phyloP scores from a whole-genome alignment of 495 filamentous ascomycete genomes.

The Daldinia decipiens region DNA sequence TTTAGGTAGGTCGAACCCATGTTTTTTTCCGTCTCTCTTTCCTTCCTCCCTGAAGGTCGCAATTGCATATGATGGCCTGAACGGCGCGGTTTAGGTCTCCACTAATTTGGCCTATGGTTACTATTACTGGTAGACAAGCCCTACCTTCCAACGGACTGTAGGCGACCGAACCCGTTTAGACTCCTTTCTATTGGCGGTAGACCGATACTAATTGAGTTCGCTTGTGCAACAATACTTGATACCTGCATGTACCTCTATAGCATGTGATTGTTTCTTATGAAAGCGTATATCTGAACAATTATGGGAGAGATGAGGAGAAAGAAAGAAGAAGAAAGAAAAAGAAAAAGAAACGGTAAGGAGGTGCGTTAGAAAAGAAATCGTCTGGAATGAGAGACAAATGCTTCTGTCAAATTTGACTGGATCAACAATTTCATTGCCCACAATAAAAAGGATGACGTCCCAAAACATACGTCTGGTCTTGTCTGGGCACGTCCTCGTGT shows the following conservation, averaged over 20 bases:
- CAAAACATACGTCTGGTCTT: conserved; percentile 21
- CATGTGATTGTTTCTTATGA: conserved; percentile 2
- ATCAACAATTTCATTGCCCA: conserved; percentile 18
- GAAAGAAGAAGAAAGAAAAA: background rate
- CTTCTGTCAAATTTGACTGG: conserved; percentile 15
- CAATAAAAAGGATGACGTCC: conserved; percentile 27
- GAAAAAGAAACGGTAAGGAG: background rate
- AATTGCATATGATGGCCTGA: conserved; percentile 8
- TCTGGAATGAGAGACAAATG: conserved; percentile 17
- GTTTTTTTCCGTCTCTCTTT: background rate
- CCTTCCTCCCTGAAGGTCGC: conserved; percentile 4
- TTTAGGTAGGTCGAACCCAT: conserved; percentile 35
- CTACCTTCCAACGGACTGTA: conserved; percentile 4
- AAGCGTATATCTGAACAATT: conserved; percentile 1
- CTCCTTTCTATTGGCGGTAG: conserved; percentile 10
- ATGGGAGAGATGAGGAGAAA: background rate
- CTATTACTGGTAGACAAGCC: conserved; percentile 3
- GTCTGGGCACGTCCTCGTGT: conserved; percentile 17
- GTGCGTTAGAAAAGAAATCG: conserved; percentile 4
- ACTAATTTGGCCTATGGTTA: background rate
- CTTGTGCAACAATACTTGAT: background rate
- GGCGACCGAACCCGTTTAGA: conserved; percentile 22
- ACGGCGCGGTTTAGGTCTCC: background rate
- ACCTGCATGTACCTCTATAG: conserved; percentile 8
- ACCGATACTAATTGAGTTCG: background rate